Conservation (phyloP, 2,329 filamentous ascomycete genomes). For the Trichoderma breve region DNA sequence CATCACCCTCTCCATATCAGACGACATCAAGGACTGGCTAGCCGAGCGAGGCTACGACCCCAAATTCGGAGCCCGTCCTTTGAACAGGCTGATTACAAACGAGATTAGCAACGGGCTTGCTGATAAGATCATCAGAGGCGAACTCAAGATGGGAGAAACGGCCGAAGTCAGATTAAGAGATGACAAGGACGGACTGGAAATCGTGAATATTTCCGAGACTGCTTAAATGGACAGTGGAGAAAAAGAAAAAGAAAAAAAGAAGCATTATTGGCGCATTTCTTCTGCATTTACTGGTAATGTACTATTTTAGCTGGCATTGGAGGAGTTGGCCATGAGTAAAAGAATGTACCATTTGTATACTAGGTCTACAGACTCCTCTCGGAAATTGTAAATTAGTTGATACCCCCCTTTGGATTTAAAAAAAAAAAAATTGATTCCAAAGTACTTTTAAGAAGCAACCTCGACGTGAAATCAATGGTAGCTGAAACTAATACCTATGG, state of each 20-base stretch:
- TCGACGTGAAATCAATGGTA: neutral
- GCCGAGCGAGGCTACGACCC: constrained; percentile 89
- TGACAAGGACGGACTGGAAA: constrained; percentile 57
- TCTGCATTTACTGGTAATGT: neutral
- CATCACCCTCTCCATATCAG: constrained; percentile 70
- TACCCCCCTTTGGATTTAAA: constrained; percentile 16
- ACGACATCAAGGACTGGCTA: constrained; percentile 78
- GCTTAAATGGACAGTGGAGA: neutral
- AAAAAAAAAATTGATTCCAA: neutral
- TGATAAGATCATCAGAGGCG: constrained; percentile 85
- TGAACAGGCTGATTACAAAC: constrained; percentile 87
- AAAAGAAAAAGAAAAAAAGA: too few relatives aligned
- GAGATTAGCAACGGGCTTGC: constrained; percentile 87
- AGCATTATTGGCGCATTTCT: neutral
- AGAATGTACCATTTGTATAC: constrained; percentile 8
- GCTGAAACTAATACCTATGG: too few relatives aligned
- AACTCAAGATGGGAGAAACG: constrained; percentile 71
- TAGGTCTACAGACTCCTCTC: constrained; percentile 11
- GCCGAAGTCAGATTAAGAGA: constrained; percentile 69
- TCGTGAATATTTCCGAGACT: constrained; percentile 34
- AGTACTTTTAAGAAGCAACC: neutral
- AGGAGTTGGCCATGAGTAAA: neutral
- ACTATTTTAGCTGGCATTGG: neutral
- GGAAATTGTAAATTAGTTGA: constrained; percentile 15
- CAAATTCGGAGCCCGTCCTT: constrained; percentile 82